These are phyloP conservation scores for Trichoderma orchidacearum DNA, from an alignment of 495 filamentous ascomycete genomes.

Conservation along the genomic window DNA sequence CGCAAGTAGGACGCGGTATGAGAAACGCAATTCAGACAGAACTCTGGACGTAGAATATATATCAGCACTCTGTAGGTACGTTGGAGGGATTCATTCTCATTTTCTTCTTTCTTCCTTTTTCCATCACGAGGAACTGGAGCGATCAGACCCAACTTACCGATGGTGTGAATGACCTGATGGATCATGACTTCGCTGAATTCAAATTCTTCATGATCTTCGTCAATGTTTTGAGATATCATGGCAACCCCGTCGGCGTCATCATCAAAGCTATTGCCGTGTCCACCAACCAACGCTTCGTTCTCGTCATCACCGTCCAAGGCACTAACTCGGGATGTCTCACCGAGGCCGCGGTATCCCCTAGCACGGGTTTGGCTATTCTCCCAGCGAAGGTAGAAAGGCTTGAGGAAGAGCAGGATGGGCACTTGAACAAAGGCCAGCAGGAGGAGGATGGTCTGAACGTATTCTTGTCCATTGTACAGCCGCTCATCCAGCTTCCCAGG, in stretches of 20 bases:
- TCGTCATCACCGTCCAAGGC: constrained; percentile 78
- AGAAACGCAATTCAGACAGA: constrained; percentile 97
- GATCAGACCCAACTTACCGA: constrained; percentile 49
- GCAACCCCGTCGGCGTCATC: constrained; percentile 80
- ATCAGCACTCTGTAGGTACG: constrained; percentile 3
- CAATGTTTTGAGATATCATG: constrained; percentile 75
- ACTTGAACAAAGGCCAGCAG: constrained; percentile 76
- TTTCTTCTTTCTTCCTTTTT: too few relatives aligned
- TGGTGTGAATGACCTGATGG: constrained; percentile 97
- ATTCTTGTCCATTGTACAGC: constrained; percentile 64
- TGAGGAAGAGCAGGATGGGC: constrained; percentile 82
- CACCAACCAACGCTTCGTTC: constrained; percentile 29
- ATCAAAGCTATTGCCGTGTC: constrained; percentile 42
- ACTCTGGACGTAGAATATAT: constrained; percentile 43
- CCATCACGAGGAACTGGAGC: not conserved
- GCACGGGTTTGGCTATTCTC: constrained; percentile 85
- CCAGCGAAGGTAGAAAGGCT: constrained; percentile 83
- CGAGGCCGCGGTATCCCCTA: constrained; percentile 82
- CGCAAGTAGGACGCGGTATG: constrained; percentile 98
- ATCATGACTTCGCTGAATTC: constrained; percentile 96
- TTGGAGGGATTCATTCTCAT: constrained; percentile 4
- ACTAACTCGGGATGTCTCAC: constrained; percentile 72
- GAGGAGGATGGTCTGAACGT: constrained; percentile 66
- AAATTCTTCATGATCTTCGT: constrained; percentile 83
- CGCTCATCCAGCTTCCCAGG: constrained; percentile 57